Evolutionary conservation across 352 stramenopile genomes (phyloP).

Genomic region (Pythium graminicola): DNA sequence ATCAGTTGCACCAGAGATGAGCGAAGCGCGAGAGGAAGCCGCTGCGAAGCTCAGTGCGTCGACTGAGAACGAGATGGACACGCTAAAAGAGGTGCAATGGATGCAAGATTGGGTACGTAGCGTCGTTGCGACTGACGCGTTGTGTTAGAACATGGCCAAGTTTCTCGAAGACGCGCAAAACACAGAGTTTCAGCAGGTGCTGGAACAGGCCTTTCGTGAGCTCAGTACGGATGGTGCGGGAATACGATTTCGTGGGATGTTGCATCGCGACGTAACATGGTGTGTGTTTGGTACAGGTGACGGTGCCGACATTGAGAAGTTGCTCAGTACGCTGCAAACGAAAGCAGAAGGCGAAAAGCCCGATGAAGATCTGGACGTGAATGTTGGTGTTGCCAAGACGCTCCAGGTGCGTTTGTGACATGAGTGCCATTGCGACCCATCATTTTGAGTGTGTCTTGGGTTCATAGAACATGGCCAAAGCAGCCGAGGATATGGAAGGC

Average conservation of each 20-base stretch:
- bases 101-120: neutral
- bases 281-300: conserved; percentile 28
- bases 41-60: conserved; percentile 39
- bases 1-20: conserved; percentile 29
- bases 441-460: too few relatives aligned
- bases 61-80: conserved; percentile 48
- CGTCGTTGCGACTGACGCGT: neutral
- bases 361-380: conserved; percentile 63
- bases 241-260: neutral
- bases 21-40: conserved; percentile 39
- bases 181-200: conserved; percentile 79
- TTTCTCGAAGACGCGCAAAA: conserved; percentile 83
- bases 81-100: conserved; percentile 48
- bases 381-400: conserved; percentile 78
- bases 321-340: conserved; percentile 47
- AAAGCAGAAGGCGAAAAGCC: conserved; percentile 32
- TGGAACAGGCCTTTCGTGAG: conserved; percentile 84
- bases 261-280: too few relatives aligned
- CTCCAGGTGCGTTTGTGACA: conserved; percentile 52
- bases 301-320: conserved; percentile 58
- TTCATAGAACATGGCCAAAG: conserved; percentile 79
- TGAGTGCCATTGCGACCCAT: too few relatives aligned
- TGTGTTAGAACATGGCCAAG: conserved; percentile 72
- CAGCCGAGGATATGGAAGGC: conserved; percentile 81
- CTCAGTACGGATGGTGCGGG: conserved; percentile 52